A percentile compares a stretch with the other conserved stretches of the same genome.
Evolutionary conservation across 768 basidiomycete genomes (phyloP).

Genomic region (Panellus pusillus): DNA sequence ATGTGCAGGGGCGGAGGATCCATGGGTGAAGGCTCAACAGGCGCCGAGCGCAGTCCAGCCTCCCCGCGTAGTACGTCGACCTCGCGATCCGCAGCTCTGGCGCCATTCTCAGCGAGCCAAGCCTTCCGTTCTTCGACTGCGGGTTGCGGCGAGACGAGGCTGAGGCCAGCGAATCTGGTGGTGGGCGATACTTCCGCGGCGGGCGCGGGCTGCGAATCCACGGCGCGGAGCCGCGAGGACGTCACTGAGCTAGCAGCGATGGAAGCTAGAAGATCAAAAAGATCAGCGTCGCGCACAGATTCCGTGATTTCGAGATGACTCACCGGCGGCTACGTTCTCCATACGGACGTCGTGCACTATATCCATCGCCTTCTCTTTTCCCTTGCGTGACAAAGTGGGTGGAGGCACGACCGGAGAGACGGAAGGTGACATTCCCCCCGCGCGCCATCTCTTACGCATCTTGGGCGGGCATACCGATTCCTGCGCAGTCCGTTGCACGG

Average conservation of each 20-base stretch:
- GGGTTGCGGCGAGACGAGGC: constrained; percentile 8
- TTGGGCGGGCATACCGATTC: constrained; percentile 3
- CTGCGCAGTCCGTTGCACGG: not conserved
- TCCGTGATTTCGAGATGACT: no score
- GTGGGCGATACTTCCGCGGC: constrained; percentile 6
- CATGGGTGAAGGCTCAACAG: not conserved
- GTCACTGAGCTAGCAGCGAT: no score
- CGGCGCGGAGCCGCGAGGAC: no score
- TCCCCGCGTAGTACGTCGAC: not conserved
- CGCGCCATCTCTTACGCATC: constrained; percentile 6
- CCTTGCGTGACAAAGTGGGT: not conserved
- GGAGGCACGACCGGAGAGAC: not conserved
- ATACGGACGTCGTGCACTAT: not conserved
- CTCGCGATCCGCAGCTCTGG: not conserved
- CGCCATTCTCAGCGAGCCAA: not conserved
- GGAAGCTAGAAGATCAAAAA: no score
- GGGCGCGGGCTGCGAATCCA: no score
- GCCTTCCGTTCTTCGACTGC: not conserved
- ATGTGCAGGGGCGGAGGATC: not conserved
- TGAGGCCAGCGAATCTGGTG: constrained; percentile 12
- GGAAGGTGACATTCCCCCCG: constrained; percentile 2
- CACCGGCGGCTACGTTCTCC: not conserved
- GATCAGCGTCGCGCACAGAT: no score
- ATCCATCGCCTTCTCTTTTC: constrained; percentile 23
- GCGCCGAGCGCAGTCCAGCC: not conserved